Evolutionary conservation across 352 stramenopile species (phyloP).

Genomic region (Globisporangium heterothallicum): DNA sequence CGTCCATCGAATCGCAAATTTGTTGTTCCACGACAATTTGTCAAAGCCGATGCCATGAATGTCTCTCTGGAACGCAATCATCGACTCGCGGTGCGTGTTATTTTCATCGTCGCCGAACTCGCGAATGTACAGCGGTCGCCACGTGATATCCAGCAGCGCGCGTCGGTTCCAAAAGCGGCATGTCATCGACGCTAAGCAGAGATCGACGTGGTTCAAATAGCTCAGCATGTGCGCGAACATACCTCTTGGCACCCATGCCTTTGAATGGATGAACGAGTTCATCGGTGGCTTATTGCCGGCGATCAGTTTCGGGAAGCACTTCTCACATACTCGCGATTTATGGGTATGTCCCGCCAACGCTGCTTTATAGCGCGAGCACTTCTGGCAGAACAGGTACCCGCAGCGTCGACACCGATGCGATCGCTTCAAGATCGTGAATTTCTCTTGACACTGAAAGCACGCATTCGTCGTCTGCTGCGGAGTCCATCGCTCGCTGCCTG

Average conservation of each 20-base stretch:
- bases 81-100: constrained; percentile 66
- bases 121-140: constrained; percentile 78
- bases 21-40: constrained; percentile 82
- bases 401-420: constrained; percentile 78
- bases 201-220: constrained; percentile 83
- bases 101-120: constrained; percentile 82
- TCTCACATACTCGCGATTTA: constrained; percentile 81
- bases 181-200: constrained; percentile 81
- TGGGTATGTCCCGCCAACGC: constrained; percentile 75
- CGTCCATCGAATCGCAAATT: constrained; percentile 79
- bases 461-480: constrained; percentile 63
- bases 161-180: constrained; percentile 86
- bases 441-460: constrained; percentile 75
- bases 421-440: constrained; percentile 77
- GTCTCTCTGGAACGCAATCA: constrained; percentile 84
- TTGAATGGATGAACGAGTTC: constrained; percentile 85
- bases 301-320: constrained; percentile 81
- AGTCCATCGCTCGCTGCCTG: constrained; percentile 50
- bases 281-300: constrained; percentile 61
- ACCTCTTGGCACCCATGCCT: constrained; percentile 78
- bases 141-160: constrained; percentile 78
- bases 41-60: constrained; percentile 83
- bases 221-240: constrained; percentile 86
- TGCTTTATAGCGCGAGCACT: constrained; percentile 75
- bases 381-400: constrained; percentile 78